Conservation (phyloP, 768 basidiomycete genomes). For the Macrolepiota fuliginosa region DNA sequence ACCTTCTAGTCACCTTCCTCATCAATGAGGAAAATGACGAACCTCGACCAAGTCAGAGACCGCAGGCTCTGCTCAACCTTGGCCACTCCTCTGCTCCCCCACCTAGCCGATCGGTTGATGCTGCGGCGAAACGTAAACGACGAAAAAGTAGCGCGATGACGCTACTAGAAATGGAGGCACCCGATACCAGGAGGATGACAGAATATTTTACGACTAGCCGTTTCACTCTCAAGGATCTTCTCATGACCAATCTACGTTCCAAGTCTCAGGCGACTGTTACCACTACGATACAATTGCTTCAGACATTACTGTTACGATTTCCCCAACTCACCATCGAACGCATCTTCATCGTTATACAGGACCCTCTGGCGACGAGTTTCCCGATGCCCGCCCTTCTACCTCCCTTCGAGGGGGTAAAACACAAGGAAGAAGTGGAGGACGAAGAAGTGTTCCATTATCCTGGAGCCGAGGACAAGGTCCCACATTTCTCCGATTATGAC, state of each 20-base stretch:
- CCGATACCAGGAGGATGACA: constrained; percentile 64
- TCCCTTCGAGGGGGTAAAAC: constrained; percentile 10
- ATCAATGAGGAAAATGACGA: constrained; percentile 84
- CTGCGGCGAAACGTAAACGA: constrained; percentile 45
- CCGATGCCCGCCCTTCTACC: constrained; percentile 50
- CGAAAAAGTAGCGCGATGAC: constrained; percentile 89
- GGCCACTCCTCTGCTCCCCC: constrained; percentile 34
- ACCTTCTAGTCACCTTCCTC: constrained; percentile 75
- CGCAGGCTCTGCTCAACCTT: constrained; percentile 44
- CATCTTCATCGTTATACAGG: constrained; percentile 69
- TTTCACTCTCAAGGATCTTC: constrained; percentile 88
- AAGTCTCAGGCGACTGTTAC: constrained; percentile 61
- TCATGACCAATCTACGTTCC: constrained; percentile 77
- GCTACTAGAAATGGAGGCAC: constrained; percentile 84
- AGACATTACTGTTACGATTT: constrained; percentile 70
- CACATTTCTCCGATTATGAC: constrained; percentile 15
- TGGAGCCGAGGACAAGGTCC: constrained; percentile 29
- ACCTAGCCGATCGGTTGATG: constrained; percentile 29
- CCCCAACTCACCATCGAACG: constrained; percentile 61
- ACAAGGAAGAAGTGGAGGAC: constrained; percentile 45
- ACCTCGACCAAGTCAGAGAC: constrained; percentile 37
- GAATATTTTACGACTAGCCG: constrained; percentile 87
- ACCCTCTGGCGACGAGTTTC: constrained; percentile 72
- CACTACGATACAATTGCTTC: constrained; percentile 78
- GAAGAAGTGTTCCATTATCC: constrained; percentile 48